Conservation (phyloP, 1,284 basidiomycete genomes). For the Mycosarcoma maydis region DNA sequence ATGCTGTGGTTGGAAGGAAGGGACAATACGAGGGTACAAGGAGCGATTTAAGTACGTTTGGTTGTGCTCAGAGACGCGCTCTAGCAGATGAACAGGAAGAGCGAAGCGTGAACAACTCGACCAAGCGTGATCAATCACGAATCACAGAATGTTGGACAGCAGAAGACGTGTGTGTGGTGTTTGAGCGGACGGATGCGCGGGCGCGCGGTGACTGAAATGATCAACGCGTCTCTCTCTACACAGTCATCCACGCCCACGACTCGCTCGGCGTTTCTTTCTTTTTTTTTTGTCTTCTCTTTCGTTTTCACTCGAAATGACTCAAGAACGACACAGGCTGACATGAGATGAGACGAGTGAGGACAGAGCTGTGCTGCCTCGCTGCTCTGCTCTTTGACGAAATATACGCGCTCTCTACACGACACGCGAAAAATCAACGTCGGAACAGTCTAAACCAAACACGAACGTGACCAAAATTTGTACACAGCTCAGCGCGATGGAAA, state of each 20-base stretch:
- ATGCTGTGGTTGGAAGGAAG: constrained; percentile 20
- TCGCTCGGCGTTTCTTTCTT: background rate
- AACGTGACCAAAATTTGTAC: no score
- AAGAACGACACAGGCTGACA: constrained; percentile 20
- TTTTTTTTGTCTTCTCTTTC: no score
- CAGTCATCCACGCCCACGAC: background rate
- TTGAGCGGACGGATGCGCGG: no score
- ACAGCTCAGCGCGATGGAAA: background rate
- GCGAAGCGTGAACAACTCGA: constrained; percentile 8
- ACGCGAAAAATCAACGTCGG: constrained; percentile 9
- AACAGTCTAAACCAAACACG: no score
- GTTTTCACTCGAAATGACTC: no score
- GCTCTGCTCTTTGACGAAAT: background rate
- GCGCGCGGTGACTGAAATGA: constrained; percentile 2
- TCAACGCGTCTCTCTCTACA: constrained; percentile 21
- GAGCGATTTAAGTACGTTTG: constrained; percentile 37
- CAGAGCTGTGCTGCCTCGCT: background rate
- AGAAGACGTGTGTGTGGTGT: background rate
- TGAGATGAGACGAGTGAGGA: constrained; percentile 7
- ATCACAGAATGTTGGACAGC: background rate
- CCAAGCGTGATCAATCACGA: background rate
- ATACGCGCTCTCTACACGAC: constrained; percentile 39
- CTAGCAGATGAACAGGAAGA: background rate
- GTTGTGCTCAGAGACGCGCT: constrained; percentile 13
- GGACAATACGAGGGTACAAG: constrained; percentile 7